These are phyloP conservation scores for Zygosaccharomyces sapae DNA, from an alignment of 1,139 yeast species.

Conservation along the genomic window DNA sequence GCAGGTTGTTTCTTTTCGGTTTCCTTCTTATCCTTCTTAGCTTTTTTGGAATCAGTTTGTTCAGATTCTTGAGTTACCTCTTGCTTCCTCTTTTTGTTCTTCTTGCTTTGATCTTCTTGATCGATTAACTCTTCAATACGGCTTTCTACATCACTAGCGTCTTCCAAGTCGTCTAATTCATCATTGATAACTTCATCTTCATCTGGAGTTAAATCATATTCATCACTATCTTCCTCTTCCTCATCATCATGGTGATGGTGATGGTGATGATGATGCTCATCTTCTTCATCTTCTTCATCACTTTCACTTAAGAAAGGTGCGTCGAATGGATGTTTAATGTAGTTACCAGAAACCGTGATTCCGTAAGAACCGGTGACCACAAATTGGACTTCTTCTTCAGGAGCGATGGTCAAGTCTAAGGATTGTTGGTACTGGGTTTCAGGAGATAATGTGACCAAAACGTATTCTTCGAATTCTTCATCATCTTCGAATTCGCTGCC, in stretches of 20 bases:
- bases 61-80: conserved; percentile 29
- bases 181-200: conserved; percentile 70
- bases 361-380: conserved; percentile 96
- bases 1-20: conserved; percentile 21
- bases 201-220: conserved; percentile 86
- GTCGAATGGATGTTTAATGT: conserved; percentile 83
- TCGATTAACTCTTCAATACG: conserved; percentile 44
- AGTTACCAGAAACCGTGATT: conserved; percentile 89
- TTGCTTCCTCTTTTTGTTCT: conserved; percentile 32
- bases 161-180: conserved; percentile 62
- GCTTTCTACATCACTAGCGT: conserved; percentile 51
- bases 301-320: conserved; percentile 40
- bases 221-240: conserved; percentile 54
- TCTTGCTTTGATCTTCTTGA: conserved; percentile 41
- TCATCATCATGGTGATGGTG: conserved; percentile 54
- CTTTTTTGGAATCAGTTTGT: conserved; percentile 44
- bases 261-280: conserved; percentile 34
- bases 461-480: conserved; percentile 70
- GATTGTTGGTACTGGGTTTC: conserved; percentile 81
- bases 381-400: conserved; percentile 90
- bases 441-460: conserved; percentile 88
- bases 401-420: conserved; percentile 81
- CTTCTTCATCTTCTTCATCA: conserved; percentile 52
- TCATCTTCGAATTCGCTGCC: conserved; percentile 42
- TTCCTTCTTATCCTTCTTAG: conserved; percentile 37